Evolutionary conservation across 345 rosid species (phyloP), one percentile per base, ranked within the genome.

Genomic region (Conringia planisiliqua): DNA sequence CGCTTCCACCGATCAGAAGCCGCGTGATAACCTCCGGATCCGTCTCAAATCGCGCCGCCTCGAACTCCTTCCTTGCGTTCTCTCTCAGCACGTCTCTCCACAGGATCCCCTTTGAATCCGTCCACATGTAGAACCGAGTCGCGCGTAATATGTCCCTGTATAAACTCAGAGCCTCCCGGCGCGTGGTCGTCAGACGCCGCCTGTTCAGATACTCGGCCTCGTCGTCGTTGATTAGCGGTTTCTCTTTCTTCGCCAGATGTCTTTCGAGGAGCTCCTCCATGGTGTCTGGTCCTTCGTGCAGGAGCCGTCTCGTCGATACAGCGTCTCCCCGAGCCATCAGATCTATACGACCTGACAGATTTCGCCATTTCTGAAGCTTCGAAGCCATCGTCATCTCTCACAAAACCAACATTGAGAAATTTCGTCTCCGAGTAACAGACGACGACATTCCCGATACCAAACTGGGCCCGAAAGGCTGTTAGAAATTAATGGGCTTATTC

Each of bases 81-180:
- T 86, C 96, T 55, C 97, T 83, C 79, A 94, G 69, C 7, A 87
- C 78, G 30, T 91, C 98, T 39, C 85, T 85, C 97, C 98, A 94
- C 62, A 84, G 6, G 11, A 78, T 63, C 29, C 98, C 98, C 10
- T 87, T 85, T 1, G 87, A 63, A 79, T 91, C 95, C 1, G 85
- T 77, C 98, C 96, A 90, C 82, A 35, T 76, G 82, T 88, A 94
- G 82, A 87, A 94, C 39, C 93, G 87, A 26, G 88, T 84, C 57
- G 89, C 99, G 32, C 97, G 86, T n/a, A 90, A 72, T 42, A 91
- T 87, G 73, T 94, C 96, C 57, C 98, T 79, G 82, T 94, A 94
- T 33, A 94, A 87, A 73, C 82, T 77, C 85, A 91, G 62, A 5
- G 88, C 97, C 78, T 94, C 97, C 6, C 92, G 59, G 24, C 93